phyloP scores from a whole-genome alignment of 2,329 filamentous ascomycete species.

The Aspergillus sp. region DNA sequence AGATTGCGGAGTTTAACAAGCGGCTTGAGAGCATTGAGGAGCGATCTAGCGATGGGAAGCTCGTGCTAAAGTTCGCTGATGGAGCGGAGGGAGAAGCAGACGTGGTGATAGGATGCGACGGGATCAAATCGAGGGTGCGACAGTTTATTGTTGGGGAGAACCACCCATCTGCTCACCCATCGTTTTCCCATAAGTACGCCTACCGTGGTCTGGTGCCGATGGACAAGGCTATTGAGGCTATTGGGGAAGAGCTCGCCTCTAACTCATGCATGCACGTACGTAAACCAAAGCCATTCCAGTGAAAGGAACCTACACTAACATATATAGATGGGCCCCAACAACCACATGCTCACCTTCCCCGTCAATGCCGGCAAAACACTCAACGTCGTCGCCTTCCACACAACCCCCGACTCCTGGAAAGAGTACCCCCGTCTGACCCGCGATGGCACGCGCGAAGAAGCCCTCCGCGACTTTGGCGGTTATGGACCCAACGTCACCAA shows the following conservation, averaged over 20 bases:
- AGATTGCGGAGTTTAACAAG: slow-evolving; percentile 28
- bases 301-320: background rate
- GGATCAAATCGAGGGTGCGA: slow-evolving; percentile 51
- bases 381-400: slow-evolving; percentile 47
- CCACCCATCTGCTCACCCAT: slow-evolving; percentile 44
- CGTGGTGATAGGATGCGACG: slow-evolving; percentile 50
- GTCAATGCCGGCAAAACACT: slow-evolving; percentile 49
- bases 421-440: slow-evolving; percentile 22
- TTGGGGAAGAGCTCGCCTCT: slow-evolving; percentile 48
- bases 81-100: slow-evolving; percentile 43
- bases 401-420: slow-evolving; percentile 26
- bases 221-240: slow-evolving; percentile 41
- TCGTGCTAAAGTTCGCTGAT: slow-evolving; percentile 44
- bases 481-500: slow-evolving; percentile 23
- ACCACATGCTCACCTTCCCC: slow-evolving; percentile 51
- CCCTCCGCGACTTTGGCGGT: slow-evolving; percentile 22
- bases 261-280: slow-evolving; percentile 35
- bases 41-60: slow-evolving; percentile 25
- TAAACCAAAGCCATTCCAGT: background rate
- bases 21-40: slow-evolving; percentile 22
- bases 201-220: slow-evolving; percentile 17
- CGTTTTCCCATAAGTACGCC: slow-evolving; percentile 54
- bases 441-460: slow-evolving; percentile 23
- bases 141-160: slow-evolving; percentile 44
- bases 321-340: slow-evolving; percentile 39